Evolutionary conservation across 805 yeast genomes (phyloP), one percentile per base, ranked within the genome.

Genomic region (Yarrowia sp.): DNA sequence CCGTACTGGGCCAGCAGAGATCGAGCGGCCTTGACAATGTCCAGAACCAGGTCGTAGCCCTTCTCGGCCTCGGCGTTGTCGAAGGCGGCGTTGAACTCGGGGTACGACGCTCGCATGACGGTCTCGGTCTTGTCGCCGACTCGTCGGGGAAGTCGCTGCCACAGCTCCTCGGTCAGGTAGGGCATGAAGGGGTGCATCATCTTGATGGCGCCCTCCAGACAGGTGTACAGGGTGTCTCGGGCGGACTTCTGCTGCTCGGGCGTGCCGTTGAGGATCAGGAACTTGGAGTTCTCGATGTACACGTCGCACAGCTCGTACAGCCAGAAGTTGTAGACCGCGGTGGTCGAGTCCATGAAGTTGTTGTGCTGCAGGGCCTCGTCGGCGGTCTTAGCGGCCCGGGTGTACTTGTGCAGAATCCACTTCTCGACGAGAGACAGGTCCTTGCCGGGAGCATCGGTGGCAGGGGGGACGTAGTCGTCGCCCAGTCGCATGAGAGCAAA

Each of bases 101-200:
- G 99, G 79, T 85, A 94, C 55, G 79, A 68, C 41, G 97, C 96
- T 72, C 84, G 83, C 58, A 85, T 85, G 73, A 94, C 90, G 19
- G 97, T 81, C 58, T 75, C 78, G 25, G 90, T 79, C 21, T 76
- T 76, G 69, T 89, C 97, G 61, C 84, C 77, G 7, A 83, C 81
- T 73, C 97, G 85, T 71, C 88, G 87, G 69, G 98, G 98, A 71
- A 94, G 79, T 77, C 98, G 89, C 80, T 94, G 99, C 97, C 97
- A 94, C 89, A 94, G 84, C 80, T 94, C 99, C 77, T 94, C 99
- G 51, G 98, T 87, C 68, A 94, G 80, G 73, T 84, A 94, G 38
- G 99, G 99, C 99, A 94, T 94, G 80, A 90, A 94, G 74, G 99
- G 99, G 73, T 93, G 98, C 68, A 93, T 94, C 78, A 94, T 73